Evolutionary conservation across 2,329 filamentous ascomycete genomes (phyloP).

Genomic region (Phaeosphaeria sp.): DNA sequence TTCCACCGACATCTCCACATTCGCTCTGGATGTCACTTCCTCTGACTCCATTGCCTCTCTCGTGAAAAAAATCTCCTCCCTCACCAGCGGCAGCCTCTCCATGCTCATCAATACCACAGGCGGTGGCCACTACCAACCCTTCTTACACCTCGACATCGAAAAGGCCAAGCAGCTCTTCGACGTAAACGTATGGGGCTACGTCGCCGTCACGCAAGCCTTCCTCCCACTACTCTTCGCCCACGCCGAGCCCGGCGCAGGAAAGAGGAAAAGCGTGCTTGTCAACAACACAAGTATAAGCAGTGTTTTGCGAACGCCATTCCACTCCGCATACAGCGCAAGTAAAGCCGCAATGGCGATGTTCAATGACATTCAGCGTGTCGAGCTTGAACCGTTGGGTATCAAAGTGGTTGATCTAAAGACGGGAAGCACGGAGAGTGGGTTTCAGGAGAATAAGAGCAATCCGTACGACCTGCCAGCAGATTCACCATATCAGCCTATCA

Average conservation of each 20-base stretch:
- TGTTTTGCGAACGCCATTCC: constrained; percentile 11
- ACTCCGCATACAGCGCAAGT: constrained; percentile 41
- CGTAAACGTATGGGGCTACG: constrained; percentile 51
- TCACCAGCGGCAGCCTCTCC: constrained; percentile 14
- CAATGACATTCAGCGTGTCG: constrained; percentile 27
- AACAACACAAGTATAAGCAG: constrained; percentile 15
- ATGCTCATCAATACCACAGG: constrained; percentile 54
- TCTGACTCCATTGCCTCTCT: constrained; percentile 8
- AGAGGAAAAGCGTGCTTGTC: constrained; percentile 8
- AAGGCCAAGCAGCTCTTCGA: constrained; percentile 19
- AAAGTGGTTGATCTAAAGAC: constrained; percentile 29
- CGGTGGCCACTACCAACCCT: constrained; percentile 39
- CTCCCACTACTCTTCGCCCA: constrained; percentile 22
- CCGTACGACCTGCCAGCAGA: constrained; percentile 6
- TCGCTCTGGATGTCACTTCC: constrained; percentile 14
- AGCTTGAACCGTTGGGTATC: constrained; percentile 29
- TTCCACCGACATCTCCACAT: constrained; percentile 5
- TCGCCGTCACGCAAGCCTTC: constrained; percentile 51
- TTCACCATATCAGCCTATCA: constrained; percentile 11
- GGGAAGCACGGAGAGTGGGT: constrained; percentile 20
- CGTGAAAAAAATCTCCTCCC: not conserved
- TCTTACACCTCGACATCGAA: constrained; percentile 27
- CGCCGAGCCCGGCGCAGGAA: constrained; percentile 4
- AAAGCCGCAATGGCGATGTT: constrained; percentile 48
- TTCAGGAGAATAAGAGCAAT: constrained; percentile 11